Conservation (phyloP, 805 yeast genomes). For the Millerozyma miso region DNA sequence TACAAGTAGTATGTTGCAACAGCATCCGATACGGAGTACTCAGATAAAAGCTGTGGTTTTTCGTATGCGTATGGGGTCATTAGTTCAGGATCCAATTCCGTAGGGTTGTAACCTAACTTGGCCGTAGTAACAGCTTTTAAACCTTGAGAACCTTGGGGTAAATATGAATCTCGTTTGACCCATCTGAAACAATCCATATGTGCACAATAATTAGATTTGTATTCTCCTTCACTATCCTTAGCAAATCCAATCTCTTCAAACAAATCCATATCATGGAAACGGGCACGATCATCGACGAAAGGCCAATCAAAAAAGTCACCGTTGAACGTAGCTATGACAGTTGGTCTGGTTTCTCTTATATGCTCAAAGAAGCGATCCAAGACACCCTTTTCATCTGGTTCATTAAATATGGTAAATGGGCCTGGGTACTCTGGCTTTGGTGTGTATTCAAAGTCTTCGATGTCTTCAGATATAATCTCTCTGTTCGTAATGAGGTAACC, state of each 20-base stretch:
- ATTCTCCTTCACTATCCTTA: constrained; percentile 84
- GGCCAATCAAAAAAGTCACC: constrained; percentile 99
- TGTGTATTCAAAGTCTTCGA: constrained; percentile 94
- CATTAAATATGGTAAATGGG: constrained; percentile 82
- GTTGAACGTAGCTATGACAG: constrained; percentile 96
- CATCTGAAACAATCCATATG: constrained; percentile 98
- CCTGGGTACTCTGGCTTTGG: constrained; percentile 97
- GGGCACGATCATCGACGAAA: constrained; percentile 84
- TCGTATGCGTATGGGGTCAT: constrained; percentile 98
- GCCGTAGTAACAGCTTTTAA: constrained; percentile 95
- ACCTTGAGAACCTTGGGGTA: constrained; percentile 99
- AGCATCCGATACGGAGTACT: constrained; percentile 98
- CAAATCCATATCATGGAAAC: constrained; percentile 81
- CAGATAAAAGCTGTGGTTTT: constrained; percentile 87
- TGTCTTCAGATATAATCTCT: constrained; percentile 90
- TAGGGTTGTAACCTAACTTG: constrained; percentile 92
- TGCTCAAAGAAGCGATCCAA: constrained; percentile 83
- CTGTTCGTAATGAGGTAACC: constrained; percentile 92
- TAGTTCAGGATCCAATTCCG: constrained; percentile 93
- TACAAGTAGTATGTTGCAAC: constrained; percentile 96
- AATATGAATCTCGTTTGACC: constrained; percentile 96
- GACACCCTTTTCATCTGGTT: constrained; percentile 73
- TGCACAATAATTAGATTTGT: constrained; percentile 84
- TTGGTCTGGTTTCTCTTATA: constrained; percentile 80
- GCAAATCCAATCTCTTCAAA: constrained; percentile 92